Percentiles rank a stretch among this genome's conserved stretches.
phyloP scores from a whole-genome alignment of 805 yeast genomes.

The Wickerhamiella kazuoi region DNA sequence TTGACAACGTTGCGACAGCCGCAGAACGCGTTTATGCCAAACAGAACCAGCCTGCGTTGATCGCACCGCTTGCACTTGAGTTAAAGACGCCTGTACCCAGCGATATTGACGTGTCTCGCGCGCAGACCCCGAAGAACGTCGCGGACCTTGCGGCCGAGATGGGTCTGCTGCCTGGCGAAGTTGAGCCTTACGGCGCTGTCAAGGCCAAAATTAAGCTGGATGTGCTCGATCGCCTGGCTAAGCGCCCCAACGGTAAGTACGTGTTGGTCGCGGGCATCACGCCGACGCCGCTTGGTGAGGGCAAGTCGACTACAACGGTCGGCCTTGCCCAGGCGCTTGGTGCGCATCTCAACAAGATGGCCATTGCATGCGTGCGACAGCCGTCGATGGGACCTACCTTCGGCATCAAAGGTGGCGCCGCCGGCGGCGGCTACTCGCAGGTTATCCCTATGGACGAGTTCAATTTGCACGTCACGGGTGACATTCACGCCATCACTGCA shows the following conservation, averaged over 20 bases:
- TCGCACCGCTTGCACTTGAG: conserved; percentile 39
- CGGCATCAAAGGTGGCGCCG: conserved; percentile 98
- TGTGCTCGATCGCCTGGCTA: conserved; percentile 47
- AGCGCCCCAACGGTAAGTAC: conserved; percentile 59
- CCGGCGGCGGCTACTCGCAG: conserved; percentile 97
- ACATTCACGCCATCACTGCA: conserved; percentile 87
- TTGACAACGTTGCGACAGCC: conserved; percentile 64
- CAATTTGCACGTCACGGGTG: conserved; percentile 95
- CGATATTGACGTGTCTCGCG: conserved; percentile 77
- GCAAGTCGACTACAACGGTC: conserved; percentile 89
- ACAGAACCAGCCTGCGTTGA: conserved; percentile 27
- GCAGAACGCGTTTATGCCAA: conserved; percentile 34
- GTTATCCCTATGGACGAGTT: conserved; percentile 98
- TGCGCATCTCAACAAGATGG: conserved; percentile 65
- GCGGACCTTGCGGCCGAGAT: conserved; percentile 58
- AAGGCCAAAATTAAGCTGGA: conserved; percentile 75
- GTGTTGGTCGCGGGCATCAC: conserved; percentile 93
- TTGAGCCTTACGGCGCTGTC: conserved; percentile 75
- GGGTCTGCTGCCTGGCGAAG: conserved; percentile 60
- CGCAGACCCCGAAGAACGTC: conserved; percentile 74
- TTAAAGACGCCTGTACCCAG: conserved; percentile 62
- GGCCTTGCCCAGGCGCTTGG: conserved; percentile 95
- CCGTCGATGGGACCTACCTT: conserved; percentile 98
- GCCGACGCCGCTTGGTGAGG: conserved; percentile 97
- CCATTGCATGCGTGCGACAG: conserved; percentile 91